Conservation (phyloP, 805 yeast genomes). For the Hanseniaspora clermontiae region DNA sequence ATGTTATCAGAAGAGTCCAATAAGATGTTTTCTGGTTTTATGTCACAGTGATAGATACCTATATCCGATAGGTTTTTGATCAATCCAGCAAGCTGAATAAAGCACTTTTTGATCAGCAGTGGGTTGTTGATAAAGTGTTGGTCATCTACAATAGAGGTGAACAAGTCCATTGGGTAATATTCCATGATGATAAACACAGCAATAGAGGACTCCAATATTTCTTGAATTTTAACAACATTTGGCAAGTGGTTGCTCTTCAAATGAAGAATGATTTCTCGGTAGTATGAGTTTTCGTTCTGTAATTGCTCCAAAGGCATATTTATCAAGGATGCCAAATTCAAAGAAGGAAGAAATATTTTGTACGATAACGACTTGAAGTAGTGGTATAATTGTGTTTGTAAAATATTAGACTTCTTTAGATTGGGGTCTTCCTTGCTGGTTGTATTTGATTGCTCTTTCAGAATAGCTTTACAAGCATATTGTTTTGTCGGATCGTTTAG, state of each 20-base stretch:
- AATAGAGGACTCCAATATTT: conserved; percentile 49
- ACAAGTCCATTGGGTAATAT: conserved; percentile 75
- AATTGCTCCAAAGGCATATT: conserved; percentile 29
- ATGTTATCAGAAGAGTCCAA: conserved; percentile 47
- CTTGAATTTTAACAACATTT: conserved; percentile 62
- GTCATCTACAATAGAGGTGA: conserved; percentile 68
- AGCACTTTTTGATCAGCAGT: conserved; percentile 41
- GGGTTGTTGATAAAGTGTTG: conserved; percentile 47
- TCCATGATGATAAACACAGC: conserved; percentile 70
- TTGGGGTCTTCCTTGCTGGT: background rate
- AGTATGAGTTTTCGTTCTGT: conserved; percentile 16
- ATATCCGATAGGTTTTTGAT: conserved; percentile 68
- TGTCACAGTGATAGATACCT: conserved; percentile 84
- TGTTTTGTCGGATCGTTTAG: conserved; percentile 32
- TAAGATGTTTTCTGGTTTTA: conserved; percentile 88
- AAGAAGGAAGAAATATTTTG: conserved; percentile 19
- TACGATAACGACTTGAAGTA: conserved; percentile 20
- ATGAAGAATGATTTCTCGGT: conserved; percentile 65
- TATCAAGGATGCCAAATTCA: conserved; percentile 22
- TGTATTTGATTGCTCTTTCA: conserved; percentile 29
- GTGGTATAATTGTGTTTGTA: conserved; percentile 23
- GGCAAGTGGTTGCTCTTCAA: conserved; percentile 65
- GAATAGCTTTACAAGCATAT: conserved; percentile 61
- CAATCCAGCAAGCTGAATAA: conserved; percentile 70
- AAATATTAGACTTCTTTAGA: conserved; percentile 20